These are phyloP conservation scores for Synchytrium microbalum DNA, from an alignment of 371 early-diverging fungal species.

Conservation along the genomic window DNA sequence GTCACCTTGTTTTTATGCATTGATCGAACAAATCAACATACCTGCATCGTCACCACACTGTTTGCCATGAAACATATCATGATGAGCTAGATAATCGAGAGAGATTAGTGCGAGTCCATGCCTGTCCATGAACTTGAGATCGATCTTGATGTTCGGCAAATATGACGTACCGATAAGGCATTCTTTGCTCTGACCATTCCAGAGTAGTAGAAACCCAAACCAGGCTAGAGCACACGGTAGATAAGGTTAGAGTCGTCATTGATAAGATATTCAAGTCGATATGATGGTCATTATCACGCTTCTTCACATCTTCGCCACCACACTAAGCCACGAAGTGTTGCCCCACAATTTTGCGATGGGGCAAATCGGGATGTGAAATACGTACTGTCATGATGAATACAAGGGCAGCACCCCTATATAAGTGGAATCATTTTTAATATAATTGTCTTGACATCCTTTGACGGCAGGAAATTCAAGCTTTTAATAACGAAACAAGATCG, in stretches of 20 bases:
- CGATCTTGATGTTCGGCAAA: not conserved
- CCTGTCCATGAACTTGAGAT: constrained; percentile 4
- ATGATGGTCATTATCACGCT: no score
- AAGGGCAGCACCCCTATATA: constrained; percentile 24
- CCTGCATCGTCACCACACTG: constrained; percentile 25
- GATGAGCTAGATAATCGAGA: constrained; percentile 16
- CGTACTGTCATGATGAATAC: constrained; percentile 33
- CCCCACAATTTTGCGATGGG: no score
- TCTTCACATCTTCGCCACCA: no score
- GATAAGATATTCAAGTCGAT: no score
- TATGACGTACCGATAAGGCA: constrained; percentile 14
- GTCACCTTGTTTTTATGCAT: constrained; percentile 2
- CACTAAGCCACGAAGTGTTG: no score
- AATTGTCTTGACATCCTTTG: no score
- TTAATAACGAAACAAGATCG: no score
- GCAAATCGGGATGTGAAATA: not conserved
- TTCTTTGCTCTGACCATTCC: constrained; percentile 70
- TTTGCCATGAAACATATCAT: constrained; percentile 20
- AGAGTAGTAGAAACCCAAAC: constrained; percentile 63
- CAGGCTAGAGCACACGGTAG: constrained; percentile 16
- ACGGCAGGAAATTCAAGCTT: no score
- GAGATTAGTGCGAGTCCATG: not conserved
- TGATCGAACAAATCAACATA: constrained; percentile 3
- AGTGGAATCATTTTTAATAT: no score
- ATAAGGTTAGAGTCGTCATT: not conserved